A percentile compares a stretch with the other conserved stretches of the same genome.
These are phyloP conservation scores for Secale cereale DNA, from an alignment of 176 grass and related monocot genomes.

Conservation along the genomic window DNA sequence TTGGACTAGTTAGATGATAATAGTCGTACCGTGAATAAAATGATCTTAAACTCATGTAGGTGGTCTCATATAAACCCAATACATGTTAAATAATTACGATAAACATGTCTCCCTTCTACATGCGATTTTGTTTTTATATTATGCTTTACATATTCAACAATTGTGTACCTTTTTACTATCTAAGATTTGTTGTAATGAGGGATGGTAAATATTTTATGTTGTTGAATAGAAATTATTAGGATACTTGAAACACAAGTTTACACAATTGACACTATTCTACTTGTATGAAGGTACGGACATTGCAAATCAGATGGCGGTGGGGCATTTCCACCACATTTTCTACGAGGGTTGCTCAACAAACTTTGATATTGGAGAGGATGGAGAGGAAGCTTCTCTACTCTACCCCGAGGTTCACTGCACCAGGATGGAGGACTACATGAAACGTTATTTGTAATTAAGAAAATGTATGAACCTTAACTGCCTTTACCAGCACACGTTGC, in stretches of 20 bases:
- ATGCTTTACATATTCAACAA: not conserved
- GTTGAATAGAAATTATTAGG: not conserved
- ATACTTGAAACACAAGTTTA: not conserved
- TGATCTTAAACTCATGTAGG: not conserved
- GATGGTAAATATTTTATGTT: not conserved
- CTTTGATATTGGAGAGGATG: slow-evolving; percentile 46
- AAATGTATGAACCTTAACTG: not conserved
- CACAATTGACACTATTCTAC: not conserved
- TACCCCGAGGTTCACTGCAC: slow-evolving; percentile 57
- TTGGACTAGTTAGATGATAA: too few relatives aligned
- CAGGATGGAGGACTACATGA: slow-evolving; percentile 40
- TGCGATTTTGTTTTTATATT: not conserved
- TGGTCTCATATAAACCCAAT: not conserved
- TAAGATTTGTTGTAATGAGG: not conserved
- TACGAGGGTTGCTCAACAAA: slow-evolving; percentile 52
- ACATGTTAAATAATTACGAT: not conserved
- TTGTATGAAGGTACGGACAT: slow-evolving; percentile 18
- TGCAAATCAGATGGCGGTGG: slow-evolving; percentile 8
- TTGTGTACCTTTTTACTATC: not conserved
- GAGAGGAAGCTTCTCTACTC: slow-evolving; percentile 40
- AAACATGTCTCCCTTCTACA: not conserved
- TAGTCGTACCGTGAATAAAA: not conserved
- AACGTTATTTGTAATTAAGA: slow-evolving; percentile 25
- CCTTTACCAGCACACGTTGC: not conserved
- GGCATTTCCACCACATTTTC: slow-evolving; percentile 59